A percentile compares a stretch with the other conserved stretches of the same genome.
Evolutionary conservation across 2,329 filamentous ascomycete species (phyloP).

Genomic region (Aspergillus sp.): DNA sequence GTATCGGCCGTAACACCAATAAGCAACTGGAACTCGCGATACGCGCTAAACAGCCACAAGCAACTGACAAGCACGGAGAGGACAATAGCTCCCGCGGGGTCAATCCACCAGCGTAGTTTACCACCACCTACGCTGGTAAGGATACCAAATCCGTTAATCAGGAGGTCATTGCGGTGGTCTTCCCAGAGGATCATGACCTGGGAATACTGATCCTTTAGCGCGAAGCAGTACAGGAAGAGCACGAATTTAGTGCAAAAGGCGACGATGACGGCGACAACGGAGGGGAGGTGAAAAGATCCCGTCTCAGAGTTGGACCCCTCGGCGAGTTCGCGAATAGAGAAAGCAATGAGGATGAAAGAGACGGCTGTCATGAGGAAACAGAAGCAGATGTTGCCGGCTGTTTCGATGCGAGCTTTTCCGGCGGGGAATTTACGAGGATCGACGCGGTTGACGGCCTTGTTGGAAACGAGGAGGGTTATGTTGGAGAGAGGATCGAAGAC

Average conservation of each 20-base stretch:
- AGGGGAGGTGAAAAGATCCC: constrained; percentile 74
- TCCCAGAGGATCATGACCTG: constrained; percentile 93
- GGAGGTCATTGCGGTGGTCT: constrained; percentile 94
- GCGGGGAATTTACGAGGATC: constrained; percentile 85
- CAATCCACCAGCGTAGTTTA: constrained; percentile 91
- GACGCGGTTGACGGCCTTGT: constrained; percentile 84
- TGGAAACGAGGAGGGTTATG: constrained; percentile 79
- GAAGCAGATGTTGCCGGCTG: constrained; percentile 92
- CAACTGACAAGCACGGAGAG: constrained; percentile 75
- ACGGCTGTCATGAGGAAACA: constrained; percentile 95
- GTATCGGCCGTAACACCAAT: constrained; percentile 87
- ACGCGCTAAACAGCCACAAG: constrained; percentile 84
- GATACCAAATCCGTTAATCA: constrained; percentile 93
- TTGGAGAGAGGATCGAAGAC: constrained; percentile 93
- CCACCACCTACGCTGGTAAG: constrained; percentile 87
- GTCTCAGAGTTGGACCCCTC: constrained; percentile 50
- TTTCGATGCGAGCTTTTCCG: constrained; percentile 92
- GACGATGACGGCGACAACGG: constrained; percentile 78
- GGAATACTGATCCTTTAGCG: constrained; percentile 84
- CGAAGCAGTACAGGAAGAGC: constrained; percentile 91
- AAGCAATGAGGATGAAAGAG: constrained; percentile 87
- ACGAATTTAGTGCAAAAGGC: constrained; percentile 82
- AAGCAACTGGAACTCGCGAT: constrained; percentile 83
- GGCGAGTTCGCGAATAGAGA: constrained; percentile 73
- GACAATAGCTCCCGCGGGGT: constrained; percentile 85